Evolutionary conservation across 495 filamentous ascomycete species (phyloP), one percentile per base, ranked within the genome.

Genomic region (Physcia stellaris): DNA sequence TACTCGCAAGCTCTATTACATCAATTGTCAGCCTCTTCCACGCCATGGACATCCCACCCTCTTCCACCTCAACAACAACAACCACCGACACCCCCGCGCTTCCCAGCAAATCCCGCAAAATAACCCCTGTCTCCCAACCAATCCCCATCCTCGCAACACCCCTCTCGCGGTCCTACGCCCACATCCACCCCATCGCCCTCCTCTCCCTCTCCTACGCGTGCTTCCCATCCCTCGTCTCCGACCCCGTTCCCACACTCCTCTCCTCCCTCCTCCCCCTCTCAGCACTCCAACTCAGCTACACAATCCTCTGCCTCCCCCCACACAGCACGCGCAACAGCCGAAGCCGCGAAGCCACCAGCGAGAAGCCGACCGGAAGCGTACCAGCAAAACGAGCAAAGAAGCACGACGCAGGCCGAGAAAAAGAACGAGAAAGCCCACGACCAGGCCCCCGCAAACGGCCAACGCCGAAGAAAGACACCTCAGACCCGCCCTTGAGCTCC

Each of bases 281-380:
- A 2, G 53, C 67, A 2, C 49, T 86, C 2, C 88, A 96, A 54
- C 55, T 73, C 10, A 55, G 48, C 4, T 94, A 86, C 54, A 75
- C 66, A 28, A 53, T 83, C 13, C 42, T 79, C 17, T 94, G 87
- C 57, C 67, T 93, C 10, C 83, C 83, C 2, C 69, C 71, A 13
- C 75, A 57, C 50, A 47, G 45, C 47, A 40, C 49, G 39, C 49
- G 56, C 54, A 45, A 16, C 58, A 66, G 38, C 45, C 24, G 41
- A 52, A 11, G 52, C n/a, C n/a, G n/a, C n/a, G n/a, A n/a, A n/a
- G 57, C 13, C 43, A 31, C 21, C 15, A 17, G 50, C 9, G 24
- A 45, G 7, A 36, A 49, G 9, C 38, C 41, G 18, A 37, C 32
- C 10, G 44, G 40, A 16, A 42, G 37, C 26, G 40, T 44, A 32